Percentiles rank a stretch among this genome's conserved stretches.
These are phyloP conservation scores for Xylaria sp. DNA, from an alignment of 2,329 filamentous ascomycete genomes.

Conservation along the genomic window DNA sequence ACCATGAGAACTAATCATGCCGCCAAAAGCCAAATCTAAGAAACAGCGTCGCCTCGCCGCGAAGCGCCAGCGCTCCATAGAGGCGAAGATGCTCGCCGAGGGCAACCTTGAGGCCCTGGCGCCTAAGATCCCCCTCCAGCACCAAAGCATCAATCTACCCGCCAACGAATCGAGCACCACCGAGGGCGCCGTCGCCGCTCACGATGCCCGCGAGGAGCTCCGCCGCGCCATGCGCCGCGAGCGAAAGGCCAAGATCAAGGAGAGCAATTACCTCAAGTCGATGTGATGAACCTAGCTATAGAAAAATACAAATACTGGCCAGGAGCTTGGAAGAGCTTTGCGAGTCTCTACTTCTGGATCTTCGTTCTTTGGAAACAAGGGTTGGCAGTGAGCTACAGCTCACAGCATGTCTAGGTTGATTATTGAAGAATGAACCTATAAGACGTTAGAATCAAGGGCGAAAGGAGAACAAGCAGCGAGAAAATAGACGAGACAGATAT, in stretches of 20 bases:
- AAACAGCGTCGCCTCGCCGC: slow-evolving; percentile 79
- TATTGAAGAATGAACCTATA: neutral
- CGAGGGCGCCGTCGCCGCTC: slow-evolving; percentile 59
- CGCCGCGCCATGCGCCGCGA: slow-evolving; percentile 78
- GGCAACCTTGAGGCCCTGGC: slow-evolving; percentile 73
- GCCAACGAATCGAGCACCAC: slow-evolving; percentile 56
- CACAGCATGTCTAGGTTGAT: neutral
- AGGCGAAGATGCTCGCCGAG: slow-evolving; percentile 69
- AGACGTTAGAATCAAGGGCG: neutral
- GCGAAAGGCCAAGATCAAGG: slow-evolving; percentile 81
- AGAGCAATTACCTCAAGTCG: slow-evolving; percentile 84
- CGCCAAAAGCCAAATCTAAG: slow-evolving; percentile 77
- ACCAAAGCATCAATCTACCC: slow-evolving; percentile 81
- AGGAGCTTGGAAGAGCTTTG: neutral
- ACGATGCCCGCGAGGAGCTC: slow-evolving; percentile 67
- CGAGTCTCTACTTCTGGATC: neutral
- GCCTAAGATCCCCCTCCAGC: slow-evolving; percentile 77
- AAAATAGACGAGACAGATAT: slow-evolving; percentile 12
- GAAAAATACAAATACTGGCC: neutral
- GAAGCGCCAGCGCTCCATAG: slow-evolving; percentile 67
- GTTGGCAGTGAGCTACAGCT: neutral
- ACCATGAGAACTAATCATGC: slow-evolving; percentile 21
- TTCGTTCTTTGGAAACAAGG: neutral
- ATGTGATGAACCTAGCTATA: slow-evolving; percentile 62
- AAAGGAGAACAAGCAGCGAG: neutral